Base-by-base conservation (phyloP, 2,329 filamentous ascomycete genomes). In the Cladosporium sp. region DNA sequence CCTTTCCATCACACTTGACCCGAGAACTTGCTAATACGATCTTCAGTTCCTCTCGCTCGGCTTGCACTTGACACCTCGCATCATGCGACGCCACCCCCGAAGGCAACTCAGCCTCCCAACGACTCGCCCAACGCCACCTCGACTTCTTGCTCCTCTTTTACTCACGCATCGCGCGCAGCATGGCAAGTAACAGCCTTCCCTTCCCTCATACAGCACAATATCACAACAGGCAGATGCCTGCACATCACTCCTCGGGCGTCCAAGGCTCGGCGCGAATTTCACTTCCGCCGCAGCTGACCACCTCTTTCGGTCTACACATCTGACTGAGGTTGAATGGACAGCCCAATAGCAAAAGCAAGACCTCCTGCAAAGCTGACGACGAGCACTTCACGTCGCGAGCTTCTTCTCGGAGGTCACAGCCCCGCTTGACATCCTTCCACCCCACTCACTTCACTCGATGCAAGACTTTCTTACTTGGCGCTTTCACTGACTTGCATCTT, bases 401-500 rank as follows among this genome's bases (percentile, higher is more conserved):
- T n/a, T 55, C 52, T 55, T 55, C 52, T 55, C 30, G 28, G 26
- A 55, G 52, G 52, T n/a, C 26, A 34, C 52, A 55, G n/a, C n/a
- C 52, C 2, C 18, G 26, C 52, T 32, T 21, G 28, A 34, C 15
- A 55, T 47, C n/a, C n/a, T 47, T 47, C n/a, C 41, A 47, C 41
- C n/a, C 41, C n/a, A 21, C 41, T 47, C 41, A 47, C n/a, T 47
- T 47, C 41, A 47, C 41, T n/a, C 41, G n/a, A 8, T 12, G 8
- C 41, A 47, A 21, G 41, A 24, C n/a, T 21, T 21, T 21, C 41
- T 47, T 21, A n/a, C 41, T 24, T 47, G 15, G 18, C 38, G 18
- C 38, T 44, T 44, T 44, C 38, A 18, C 38, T 44, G n/a, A 47
- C 41, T 44, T 44, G 15, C 15, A 47, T 11, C 41, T 24, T 47